Conservation (phyloP, 2,329 filamentous ascomycete species). For the Huntiella abstrusa region DNA sequence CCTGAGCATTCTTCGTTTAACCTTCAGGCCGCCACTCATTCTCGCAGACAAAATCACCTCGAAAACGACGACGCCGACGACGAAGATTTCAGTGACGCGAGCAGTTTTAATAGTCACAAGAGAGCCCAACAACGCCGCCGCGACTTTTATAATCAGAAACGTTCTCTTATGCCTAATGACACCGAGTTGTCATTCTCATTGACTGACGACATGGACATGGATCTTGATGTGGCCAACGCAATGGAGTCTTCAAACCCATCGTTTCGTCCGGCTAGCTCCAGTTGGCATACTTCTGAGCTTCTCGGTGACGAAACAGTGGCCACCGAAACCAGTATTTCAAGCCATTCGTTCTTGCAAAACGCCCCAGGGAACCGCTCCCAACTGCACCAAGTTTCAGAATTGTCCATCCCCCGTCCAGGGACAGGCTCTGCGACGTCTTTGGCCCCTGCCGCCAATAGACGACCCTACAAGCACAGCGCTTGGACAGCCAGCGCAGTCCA, state of each 20-base stretch:
- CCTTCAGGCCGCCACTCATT: neutral
- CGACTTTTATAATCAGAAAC: conserved; percentile 2
- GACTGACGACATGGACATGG: conserved; percentile 8
- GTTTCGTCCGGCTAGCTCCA: conserved; percentile 8
- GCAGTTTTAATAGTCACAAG: neutral
- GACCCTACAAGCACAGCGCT: neutral
- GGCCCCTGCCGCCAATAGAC: conserved; percentile 3
- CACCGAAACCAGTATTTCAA: conserved; percentile 5
- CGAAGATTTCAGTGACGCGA: neutral
- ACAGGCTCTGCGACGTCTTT: neutral
- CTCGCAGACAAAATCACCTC: neutral
- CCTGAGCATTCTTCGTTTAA: neutral
- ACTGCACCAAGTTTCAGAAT: conserved; percentile 8
- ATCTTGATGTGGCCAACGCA: neutral
- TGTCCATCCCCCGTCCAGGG: conserved; percentile 4
- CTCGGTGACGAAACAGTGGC: conserved; percentile 9
- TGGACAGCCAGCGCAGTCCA: conserved; percentile 4
- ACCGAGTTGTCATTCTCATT: conserved; percentile 8
- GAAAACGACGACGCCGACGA: neutral
- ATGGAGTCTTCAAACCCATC: conserved; percentile 10
- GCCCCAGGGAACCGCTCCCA: neutral
- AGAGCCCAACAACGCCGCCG: neutral
- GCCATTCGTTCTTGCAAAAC: neutral
- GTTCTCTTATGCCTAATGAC: conserved; percentile 1
- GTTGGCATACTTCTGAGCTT: conserved; percentile 6